Conservation (phyloP, 768 basidiomycete species). For the Rhizopogon sp. region DNA sequence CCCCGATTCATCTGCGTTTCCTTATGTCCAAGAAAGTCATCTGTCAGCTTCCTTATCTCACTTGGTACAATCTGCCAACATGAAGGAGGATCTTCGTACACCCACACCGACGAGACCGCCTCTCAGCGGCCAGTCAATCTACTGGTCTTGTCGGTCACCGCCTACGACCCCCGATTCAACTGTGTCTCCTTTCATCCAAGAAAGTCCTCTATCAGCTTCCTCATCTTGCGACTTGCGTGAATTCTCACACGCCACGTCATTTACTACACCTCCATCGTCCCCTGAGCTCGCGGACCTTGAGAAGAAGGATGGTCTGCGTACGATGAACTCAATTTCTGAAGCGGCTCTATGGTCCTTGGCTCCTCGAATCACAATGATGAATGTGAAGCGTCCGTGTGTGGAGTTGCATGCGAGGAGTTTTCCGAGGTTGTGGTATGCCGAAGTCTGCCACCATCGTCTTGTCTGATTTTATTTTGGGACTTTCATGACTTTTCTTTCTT, state of each 20-base stretch:
- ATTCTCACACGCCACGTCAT: conserved; percentile 26
- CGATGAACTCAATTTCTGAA: neutral
- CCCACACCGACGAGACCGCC: neutral
- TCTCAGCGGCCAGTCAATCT: conserved; percentile 5
- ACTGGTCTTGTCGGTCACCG: conserved; percentile 9
- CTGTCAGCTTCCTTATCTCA: conserved; percentile 6
- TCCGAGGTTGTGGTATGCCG: neutral
- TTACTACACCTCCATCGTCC: conserved; percentile 25
- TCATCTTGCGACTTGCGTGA: conserved; percentile 22
- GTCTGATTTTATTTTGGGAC: neutral
- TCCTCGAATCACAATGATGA: neutral
- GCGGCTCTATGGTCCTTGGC: neutral
- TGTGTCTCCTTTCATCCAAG: conserved; percentile 1
- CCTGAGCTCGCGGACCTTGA: conserved; percentile 11
- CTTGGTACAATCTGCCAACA: neutral
- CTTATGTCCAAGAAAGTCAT: conserved; percentile 3
- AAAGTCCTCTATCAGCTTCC: conserved; percentile 5
- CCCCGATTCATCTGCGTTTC: neutral
- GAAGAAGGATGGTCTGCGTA: neutral
- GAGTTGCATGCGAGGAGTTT: neutral
- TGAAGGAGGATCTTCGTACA: neutral
- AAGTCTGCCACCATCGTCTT: neutral
- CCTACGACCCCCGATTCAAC: neutral
- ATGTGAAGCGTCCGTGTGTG: neutral
- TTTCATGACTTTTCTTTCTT: neutral